Base-by-base conservation (phyloP, 805 yeast species). In the Yarrowia sp. region DNA sequence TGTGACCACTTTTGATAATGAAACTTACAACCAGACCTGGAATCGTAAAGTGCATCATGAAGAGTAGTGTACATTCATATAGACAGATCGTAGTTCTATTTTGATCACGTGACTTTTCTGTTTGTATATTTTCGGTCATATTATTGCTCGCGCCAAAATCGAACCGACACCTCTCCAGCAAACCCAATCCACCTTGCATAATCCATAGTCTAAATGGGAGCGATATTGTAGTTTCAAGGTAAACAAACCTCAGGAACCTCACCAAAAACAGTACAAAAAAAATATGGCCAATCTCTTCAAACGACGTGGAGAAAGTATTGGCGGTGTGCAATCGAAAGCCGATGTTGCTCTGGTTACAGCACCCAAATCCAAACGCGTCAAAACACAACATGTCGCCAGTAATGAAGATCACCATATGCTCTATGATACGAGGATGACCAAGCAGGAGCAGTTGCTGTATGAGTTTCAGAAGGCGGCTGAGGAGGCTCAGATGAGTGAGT, bases 401-500 rank as follows among this genome's bases (percentile, higher is more conserved):
- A 31, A 33, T 8, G 53, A 47, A 8, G 22, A 38, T 14, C 18
- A 53, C 4, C 58, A 51, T n/a, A 31, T 36, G 17, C 47, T 55
- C 3, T 55, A 39, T 15, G 61, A 38, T 15, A 55, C 38, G 31
- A 35, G 61, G 15, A 55, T 55, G 61, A 55, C 61, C 18, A 33
- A 47, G 4, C 61, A 55, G 18, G 61, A 55, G 28, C 61, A 55
- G 17, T 13, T 55, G 35, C 61, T 55, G 22, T 55, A 39, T 11
- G 61, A 55, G 8, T 55, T 31, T 31, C 61, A 55, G 18, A 41
- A 31, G 14, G 36, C 61, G 7, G 61, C 61, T 8, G 61, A 55
- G 15, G 61, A 55, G 61, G 39, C 61, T 7, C 61, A 55, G 31
- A 41, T n/a, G 13, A 55, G 61, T 55, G 61, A 55, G 61, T 51